phyloP scores from a whole-genome alignment of 2,329 filamentous ascomycete species.

The Cladosporium sp. region DNA sequence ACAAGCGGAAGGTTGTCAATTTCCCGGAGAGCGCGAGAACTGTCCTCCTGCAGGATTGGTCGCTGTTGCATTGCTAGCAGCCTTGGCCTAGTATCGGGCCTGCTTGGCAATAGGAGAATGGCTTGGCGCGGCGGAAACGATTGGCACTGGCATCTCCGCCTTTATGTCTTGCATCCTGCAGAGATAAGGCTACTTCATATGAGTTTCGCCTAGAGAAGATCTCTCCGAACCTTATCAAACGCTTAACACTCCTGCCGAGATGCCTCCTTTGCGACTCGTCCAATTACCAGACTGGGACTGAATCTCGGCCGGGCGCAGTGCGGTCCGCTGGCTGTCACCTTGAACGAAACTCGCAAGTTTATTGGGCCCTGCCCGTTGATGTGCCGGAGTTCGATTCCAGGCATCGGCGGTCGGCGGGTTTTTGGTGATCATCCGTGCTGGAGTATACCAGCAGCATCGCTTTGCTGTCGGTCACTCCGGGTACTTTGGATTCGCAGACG shows the following conservation, averaged over 20 bases:
- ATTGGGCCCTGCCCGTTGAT: no score
- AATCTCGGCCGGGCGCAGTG: no score
- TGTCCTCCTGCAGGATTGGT: background rate
- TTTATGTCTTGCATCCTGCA: background rate
- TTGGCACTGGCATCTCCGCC: background rate
- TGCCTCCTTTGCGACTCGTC: no score
- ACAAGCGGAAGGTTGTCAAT: background rate
- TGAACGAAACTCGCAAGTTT: no score
- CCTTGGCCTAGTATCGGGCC: background rate
- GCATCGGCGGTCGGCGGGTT: no score
- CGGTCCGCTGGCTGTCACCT: no score
- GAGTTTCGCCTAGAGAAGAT: background rate
- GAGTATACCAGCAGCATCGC: no score
- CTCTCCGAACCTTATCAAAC: slow-evolving; percentile 1
- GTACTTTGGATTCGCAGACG: no score
- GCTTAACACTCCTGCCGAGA: background rate
- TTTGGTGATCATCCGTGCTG: no score
- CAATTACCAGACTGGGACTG: no score
- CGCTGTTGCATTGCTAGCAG: background rate
- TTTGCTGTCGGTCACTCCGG: no score
- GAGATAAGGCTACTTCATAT: background rate
- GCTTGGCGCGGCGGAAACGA: background rate
- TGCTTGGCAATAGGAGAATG: background rate
- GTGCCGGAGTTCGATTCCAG: no score
- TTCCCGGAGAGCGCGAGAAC: background rate